A percentile compares a stretch with the other conserved stretches of the same genome.
Conservation (phyloP, 2,329 filamentous ascomycete species). For the Plenodomus biglobosus region DNA sequence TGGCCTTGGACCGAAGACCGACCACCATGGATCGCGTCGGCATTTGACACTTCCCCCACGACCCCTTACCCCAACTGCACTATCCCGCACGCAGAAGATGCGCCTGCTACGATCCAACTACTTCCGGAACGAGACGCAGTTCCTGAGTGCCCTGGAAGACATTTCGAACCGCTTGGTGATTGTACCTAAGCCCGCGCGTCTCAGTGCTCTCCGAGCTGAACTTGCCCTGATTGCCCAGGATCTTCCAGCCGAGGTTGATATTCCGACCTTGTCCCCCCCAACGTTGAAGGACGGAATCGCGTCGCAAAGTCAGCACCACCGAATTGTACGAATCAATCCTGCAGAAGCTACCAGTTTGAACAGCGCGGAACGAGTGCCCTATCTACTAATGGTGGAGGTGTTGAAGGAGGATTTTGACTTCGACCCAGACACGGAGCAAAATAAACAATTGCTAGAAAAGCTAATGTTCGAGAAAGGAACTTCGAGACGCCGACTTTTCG, state of each 20-base stretch:
- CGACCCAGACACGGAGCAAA: conserved; percentile 72
- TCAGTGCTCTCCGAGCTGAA: conserved; percentile 79
- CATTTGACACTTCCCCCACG: conserved; percentile 60
- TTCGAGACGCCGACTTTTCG: conserved; percentile 54
- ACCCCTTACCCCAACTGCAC: conserved; percentile 60
- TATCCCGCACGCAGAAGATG: conserved; percentile 68
- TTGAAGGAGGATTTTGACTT: conserved; percentile 81
- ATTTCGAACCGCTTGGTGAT: conserved; percentile 83
- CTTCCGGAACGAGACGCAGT: conserved; percentile 78
- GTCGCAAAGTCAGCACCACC: conserved; percentile 74
- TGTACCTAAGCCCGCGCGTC: conserved; percentile 76
- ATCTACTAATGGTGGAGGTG: conserved; percentile 81
- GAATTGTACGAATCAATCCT: conserved; percentile 80
- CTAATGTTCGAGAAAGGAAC: conserved; percentile 67
- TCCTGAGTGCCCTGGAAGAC: conserved; percentile 76
- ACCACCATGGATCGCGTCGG: conserved; percentile 46
- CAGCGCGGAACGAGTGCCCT: conserved; percentile 83
- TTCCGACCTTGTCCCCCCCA: conserved; percentile 78
- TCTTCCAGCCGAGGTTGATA: conserved; percentile 79
- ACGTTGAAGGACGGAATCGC: conserved; percentile 72
- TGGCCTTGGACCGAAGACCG: conserved; percentile 41
- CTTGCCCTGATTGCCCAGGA: conserved; percentile 79
- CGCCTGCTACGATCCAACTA: conserved; percentile 77
- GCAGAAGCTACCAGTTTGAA: conserved; percentile 83
- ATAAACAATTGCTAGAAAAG: conserved; percentile 65